Percentiles rank a stretch among this genome's conserved stretches.
These are phyloP conservation scores for Lyophyllum atratum DNA, from an alignment of 768 basidiomycete genomes.

Conservation along the genomic window DNA sequence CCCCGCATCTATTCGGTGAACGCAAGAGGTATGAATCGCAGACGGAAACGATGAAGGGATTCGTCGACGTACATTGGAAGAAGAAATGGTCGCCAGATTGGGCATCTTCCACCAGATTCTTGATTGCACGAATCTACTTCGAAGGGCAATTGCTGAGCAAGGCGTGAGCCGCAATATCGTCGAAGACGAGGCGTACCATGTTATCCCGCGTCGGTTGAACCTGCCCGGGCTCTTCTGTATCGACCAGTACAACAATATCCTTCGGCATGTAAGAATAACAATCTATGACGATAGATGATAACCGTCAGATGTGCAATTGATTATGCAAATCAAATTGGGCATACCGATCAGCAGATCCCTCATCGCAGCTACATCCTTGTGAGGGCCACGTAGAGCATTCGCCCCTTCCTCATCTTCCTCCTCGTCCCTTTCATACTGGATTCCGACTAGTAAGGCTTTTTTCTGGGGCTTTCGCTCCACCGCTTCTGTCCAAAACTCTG, in stretches of 20 bases:
- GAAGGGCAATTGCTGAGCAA: neutral
- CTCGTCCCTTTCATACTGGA: conserved; percentile 27
- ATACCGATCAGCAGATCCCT: conserved; percentile 36
- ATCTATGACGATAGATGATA: conserved; percentile 21
- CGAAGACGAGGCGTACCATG: conserved; percentile 39
- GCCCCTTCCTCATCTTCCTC: conserved; percentile 11
- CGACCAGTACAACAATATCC: conserved; percentile 46
- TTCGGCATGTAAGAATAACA: conserved; percentile 36
- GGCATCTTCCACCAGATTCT: conserved; percentile 43
- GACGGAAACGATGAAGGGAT: neutral
- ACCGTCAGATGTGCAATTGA: neutral
- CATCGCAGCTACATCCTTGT: conserved; percentile 38
- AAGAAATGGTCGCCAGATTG: conserved; percentile 52
- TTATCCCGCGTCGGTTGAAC: conserved; percentile 43
- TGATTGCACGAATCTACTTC: conserved; percentile 41
- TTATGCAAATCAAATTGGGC: conserved; percentile 7
- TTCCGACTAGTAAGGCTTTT: conserved; percentile 39
- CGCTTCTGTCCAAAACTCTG: conserved; percentile 8
- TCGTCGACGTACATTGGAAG: conserved; percentile 50
- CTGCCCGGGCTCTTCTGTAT: conserved; percentile 31
- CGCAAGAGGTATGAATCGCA: neutral
- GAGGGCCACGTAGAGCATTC: conserved; percentile 33
- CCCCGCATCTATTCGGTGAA: conserved; percentile 41
- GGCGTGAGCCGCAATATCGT: neutral
- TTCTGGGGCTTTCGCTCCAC: conserved; percentile 15